These are phyloP conservation scores for Uronychia setigera DNA, from an alignment of 73 alveolate genomes.

Conservation along the genomic window DNA sequence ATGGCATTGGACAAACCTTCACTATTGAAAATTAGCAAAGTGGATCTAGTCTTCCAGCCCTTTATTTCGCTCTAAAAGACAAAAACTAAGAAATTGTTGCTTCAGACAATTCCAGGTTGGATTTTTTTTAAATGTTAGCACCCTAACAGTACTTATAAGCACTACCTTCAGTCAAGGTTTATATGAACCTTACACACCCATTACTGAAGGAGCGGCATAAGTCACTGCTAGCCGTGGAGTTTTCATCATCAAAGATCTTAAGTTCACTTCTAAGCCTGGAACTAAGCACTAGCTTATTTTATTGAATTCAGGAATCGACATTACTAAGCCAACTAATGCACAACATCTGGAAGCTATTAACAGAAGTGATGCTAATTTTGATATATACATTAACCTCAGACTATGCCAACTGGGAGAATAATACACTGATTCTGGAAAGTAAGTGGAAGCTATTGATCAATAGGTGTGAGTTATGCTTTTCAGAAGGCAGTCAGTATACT, in stretches of 20 bases:
- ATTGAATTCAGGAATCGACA: constrained; percentile 26
- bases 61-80: constrained; percentile 31
- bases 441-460: neutral
- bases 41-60: constrained; percentile 31
- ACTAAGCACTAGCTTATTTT: constrained; percentile 6
- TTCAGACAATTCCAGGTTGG: constrained; percentile 2
- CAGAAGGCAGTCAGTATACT: constrained; percentile 14
- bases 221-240: constrained; percentile 19
- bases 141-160: neutral
- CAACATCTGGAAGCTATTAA: constrained; percentile 5
- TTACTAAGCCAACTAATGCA: constrained; percentile 31
- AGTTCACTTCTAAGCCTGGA: constrained; percentile 48
- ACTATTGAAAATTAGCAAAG: constrained; percentile 2
- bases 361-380: neutral
- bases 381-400: constrained; percentile 16
- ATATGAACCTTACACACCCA: constrained; percentile 26
- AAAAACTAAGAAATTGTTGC: constrained; percentile 37
- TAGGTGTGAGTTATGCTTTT: constrained; percentile 42
- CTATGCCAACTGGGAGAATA: constrained; percentile 45
- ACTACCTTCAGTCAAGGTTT: constrained; percentile 1
- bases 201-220: constrained; percentile 11
- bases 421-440: constrained; percentile 46
- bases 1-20: neutral
- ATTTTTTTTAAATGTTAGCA: neutral
- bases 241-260: constrained; percentile 8